Evolutionary conservation across 306 rosid genomes (phyloP).

Genomic region (Quercus engelmannii): DNA sequence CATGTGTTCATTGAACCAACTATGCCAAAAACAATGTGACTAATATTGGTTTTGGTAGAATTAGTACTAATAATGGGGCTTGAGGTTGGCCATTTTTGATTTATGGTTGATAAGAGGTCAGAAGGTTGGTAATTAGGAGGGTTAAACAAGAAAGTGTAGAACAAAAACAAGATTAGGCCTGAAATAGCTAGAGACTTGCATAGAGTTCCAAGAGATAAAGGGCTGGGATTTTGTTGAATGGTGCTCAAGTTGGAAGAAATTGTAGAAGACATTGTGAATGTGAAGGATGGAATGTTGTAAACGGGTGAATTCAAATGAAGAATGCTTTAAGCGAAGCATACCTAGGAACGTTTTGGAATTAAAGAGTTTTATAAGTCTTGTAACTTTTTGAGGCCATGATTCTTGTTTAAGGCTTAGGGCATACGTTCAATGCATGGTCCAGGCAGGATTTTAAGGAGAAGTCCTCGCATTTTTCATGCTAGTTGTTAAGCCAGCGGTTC

Average conservation of each 20-base stretch:
- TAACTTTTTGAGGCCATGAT: not conserved
- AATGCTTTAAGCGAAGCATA: not conserved
- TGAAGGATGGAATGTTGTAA: not conserved
- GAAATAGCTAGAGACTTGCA: slow-evolving; percentile 28
- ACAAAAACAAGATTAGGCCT: slow-evolving; percentile 11
- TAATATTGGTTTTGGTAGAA: slow-evolving; percentile 15
- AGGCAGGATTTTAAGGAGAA: too few species aligned
- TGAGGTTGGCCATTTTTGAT: slow-evolving; percentile 9
- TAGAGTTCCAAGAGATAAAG: slow-evolving; percentile 8
- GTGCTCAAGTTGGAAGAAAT: not conserved
- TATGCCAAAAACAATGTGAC: slow-evolving; percentile 35
- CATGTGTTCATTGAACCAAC: slow-evolving; percentile 42
- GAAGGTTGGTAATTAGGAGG: slow-evolving; percentile 21
- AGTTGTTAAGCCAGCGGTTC: too few species aligned
- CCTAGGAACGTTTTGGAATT: not conserved
- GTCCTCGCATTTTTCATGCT: not conserved
- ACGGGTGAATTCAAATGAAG: not conserved
- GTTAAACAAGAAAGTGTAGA: slow-evolving; percentile 22
- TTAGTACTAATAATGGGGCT: not conserved
- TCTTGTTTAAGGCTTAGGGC: not conserved
- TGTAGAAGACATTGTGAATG: slow-evolving; percentile 21
- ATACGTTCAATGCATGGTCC: too few species aligned
- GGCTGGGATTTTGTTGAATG: slow-evolving; percentile 8
- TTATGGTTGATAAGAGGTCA: slow-evolving; percentile 16
- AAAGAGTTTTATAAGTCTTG: not conserved